These are phyloP conservation scores for Chaetomiaceae sp. DNA, from an alignment of 2,329 filamentous ascomycete species.

Conservation along the genomic window DNA sequence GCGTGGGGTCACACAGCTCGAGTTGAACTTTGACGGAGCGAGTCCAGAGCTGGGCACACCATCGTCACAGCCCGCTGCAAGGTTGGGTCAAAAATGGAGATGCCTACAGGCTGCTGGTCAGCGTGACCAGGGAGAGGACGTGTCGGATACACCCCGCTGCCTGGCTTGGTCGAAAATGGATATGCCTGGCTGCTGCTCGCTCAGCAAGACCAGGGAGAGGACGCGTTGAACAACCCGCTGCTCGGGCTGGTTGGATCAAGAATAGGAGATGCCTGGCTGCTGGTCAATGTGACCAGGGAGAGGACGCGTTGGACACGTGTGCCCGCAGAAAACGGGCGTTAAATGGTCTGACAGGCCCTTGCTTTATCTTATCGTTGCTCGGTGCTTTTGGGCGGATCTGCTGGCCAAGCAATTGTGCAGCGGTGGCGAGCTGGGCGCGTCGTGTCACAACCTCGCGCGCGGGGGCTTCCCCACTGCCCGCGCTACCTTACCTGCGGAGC, in stretches of 20 bases:
- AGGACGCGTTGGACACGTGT: slow-evolving; percentile 11
- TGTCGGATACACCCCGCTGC: no score
- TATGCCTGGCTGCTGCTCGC: background rate
- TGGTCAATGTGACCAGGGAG: slow-evolving; percentile 4
- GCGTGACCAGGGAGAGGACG: no score
- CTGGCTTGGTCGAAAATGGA: no score
- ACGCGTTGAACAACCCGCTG: slow-evolving; percentile 9
- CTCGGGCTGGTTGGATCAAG: no score
- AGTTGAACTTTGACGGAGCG: no score
- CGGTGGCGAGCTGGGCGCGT: background rate
- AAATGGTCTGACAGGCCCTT: slow-evolving; percentile 4
- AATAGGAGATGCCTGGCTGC: background rate
- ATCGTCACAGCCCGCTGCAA: no score
- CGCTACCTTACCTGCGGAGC: background rate
- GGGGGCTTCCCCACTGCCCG: background rate
- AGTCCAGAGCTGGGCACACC: no score
- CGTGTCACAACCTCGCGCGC: background rate
- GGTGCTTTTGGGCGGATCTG: background rate
- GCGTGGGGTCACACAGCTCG: slow-evolving; percentile 7
- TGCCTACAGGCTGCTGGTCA: no score
- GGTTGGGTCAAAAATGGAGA: no score
- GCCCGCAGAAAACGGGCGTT: slow-evolving; percentile 2
- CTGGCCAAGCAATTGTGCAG: background rate
- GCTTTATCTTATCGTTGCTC: slow-evolving; percentile 18
- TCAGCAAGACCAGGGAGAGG: slow-evolving; percentile 2